phyloP scores from a whole-genome alignment of 2,329 filamentous ascomycete genomes.

The Coniella vitis region DNA sequence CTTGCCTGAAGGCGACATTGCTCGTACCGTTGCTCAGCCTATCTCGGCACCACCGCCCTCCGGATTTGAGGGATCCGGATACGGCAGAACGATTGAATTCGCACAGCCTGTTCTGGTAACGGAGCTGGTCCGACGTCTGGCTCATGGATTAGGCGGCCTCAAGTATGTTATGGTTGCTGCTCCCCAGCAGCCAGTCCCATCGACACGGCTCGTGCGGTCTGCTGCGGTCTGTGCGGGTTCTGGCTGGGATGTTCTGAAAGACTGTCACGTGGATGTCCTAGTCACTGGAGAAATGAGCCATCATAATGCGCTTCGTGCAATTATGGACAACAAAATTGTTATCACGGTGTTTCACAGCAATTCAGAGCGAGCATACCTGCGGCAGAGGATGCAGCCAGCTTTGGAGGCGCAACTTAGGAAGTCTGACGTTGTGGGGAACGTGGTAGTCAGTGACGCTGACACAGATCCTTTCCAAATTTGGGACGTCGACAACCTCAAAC shows the following conservation, averaged over 20 bases:
- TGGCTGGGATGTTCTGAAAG: constrained; percentile 68
- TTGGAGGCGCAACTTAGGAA: constrained; percentile 52
- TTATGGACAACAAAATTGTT: constrained; percentile 75
- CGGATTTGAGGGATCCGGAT: constrained; percentile 42
- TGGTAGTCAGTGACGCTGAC: constrained; percentile 73
- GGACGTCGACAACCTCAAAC: constrained; percentile 31
- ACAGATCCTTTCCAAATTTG: constrained; percentile 83
- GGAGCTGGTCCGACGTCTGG: constrained; percentile 46
- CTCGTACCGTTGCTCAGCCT: constrained; percentile 38
- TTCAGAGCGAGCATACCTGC: constrained; percentile 78
- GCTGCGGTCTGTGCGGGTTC: constrained; percentile 89
- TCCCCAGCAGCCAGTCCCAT: constrained; percentile 23
- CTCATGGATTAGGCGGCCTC: constrained; percentile 62
- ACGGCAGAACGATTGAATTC: constrained; percentile 44
- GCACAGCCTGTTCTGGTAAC: constrained; percentile 30
- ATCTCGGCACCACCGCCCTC: constrained; percentile 34
- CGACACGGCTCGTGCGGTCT: constrained; percentile 46
- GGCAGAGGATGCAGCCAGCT: constrained; percentile 59
- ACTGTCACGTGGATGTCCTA: constrained; percentile 66
- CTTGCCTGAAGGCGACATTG: constrained; percentile 32
- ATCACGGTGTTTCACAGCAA: constrained; percentile 90
- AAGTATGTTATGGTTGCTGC: constrained; percentile 26
- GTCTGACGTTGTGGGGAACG: constrained; percentile 45
- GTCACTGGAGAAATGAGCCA: constrained; percentile 93
- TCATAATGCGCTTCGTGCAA: constrained; percentile 81